These are phyloP conservation scores for Cladophialophora exuberans DNA, from an alignment of 2,329 filamentous ascomycete species.

Conservation along the genomic window DNA sequence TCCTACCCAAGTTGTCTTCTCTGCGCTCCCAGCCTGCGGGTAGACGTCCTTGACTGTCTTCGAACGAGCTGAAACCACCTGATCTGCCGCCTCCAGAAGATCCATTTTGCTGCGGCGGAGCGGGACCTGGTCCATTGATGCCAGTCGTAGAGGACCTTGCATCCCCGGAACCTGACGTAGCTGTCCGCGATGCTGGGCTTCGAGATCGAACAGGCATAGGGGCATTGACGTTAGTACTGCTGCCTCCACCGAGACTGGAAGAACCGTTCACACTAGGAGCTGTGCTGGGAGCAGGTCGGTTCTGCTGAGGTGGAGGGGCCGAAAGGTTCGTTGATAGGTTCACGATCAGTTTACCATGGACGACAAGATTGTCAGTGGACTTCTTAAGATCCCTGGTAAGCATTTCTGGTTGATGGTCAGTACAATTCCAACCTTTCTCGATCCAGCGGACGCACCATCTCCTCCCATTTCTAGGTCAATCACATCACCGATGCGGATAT, in stretches of 20 bases:
- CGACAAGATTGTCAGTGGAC: slow-evolving; percentile 95
- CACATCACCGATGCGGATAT: slow-evolving; percentile 91
- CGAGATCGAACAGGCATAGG: slow-evolving; percentile 34
- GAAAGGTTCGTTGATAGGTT: slow-evolving; percentile 91
- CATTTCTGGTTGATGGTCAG: slow-evolving; percentile 68
- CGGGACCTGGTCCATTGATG: slow-evolving; percentile 43
- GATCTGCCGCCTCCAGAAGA: slow-evolving; percentile 45
- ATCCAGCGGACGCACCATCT: slow-evolving; percentile 68
- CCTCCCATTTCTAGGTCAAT: slow-evolving; percentile 87
- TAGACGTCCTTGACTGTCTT: slow-evolving; percentile 90
- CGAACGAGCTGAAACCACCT: slow-evolving; percentile 82
- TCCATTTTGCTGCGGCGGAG: slow-evolving; percentile 5
- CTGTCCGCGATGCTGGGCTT: slow-evolving; percentile 35
- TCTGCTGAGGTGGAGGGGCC: slow-evolving; percentile 39
- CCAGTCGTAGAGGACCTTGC: slow-evolving; percentile 34
- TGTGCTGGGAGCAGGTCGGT: slow-evolving; percentile 26
- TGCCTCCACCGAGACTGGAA: slow-evolving; percentile 17
- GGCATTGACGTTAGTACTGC: slow-evolving; percentile 24
- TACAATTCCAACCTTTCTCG: slow-evolving; percentile 15
- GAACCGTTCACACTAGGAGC: slow-evolving; percentile 27
- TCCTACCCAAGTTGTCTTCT: slow-evolving; percentile 91
- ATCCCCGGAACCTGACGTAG: slow-evolving; percentile 36
- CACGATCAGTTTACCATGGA: slow-evolving; percentile 96
- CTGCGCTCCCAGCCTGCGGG: slow-evolving; percentile 94
- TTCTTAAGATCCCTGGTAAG: slow-evolving; percentile 96